Base-by-base conservation (phyloP, 306 rosid species). In the Dalbergia cochinchinensis region DNA sequence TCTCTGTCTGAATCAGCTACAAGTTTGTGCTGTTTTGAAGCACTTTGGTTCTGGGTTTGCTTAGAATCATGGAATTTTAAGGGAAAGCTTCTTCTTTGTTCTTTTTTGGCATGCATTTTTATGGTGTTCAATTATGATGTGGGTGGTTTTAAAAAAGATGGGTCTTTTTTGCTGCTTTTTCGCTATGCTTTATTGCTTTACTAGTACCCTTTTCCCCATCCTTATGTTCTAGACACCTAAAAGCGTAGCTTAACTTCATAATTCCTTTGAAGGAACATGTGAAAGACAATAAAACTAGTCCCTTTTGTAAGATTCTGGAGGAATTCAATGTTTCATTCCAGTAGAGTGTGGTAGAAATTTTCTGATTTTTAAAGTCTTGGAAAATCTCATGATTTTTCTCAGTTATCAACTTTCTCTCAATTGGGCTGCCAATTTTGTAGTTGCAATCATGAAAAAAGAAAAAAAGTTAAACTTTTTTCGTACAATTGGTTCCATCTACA, bases 121-220 rank as follows among this genome's bases (percentile, higher is more conserved):
- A 42, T 65, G 74, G 78, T 18, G 65, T 85, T 73, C 63, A 85
- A 63, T 85, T 71, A 79, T 79, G 85, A 79, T 47, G 39, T 65
- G 53, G 59, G 78, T 65, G n/a, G 73, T 53, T 51, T 31, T 8
- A 11, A 35, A 83, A 75, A 80, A 68, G 65, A 80, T 80, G 14
- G 12, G 10, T 53, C 69, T 51, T 77, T 70, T 80, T 70, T n/a
- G 20, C 71, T 78, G 81, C 83, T 82, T 83, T 64, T 42, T 78
- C 6, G n/a, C 62, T 59, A 31, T 62, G 81, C 65, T 74, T 80
- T 77, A 78, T 73, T 69, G 81, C 66, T 74, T 80, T 77, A 66
- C 77, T 44, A 20, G 47, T 80, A 72, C 75, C 74, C 80, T 61
- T 79, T 76, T 76, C 50, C 57, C 16, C 45, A 5, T 77, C 48